These are phyloP conservation scores for Rosa persica DNA, from an alignment of 306 rosid genomes.

Conservation along the genomic window DNA sequence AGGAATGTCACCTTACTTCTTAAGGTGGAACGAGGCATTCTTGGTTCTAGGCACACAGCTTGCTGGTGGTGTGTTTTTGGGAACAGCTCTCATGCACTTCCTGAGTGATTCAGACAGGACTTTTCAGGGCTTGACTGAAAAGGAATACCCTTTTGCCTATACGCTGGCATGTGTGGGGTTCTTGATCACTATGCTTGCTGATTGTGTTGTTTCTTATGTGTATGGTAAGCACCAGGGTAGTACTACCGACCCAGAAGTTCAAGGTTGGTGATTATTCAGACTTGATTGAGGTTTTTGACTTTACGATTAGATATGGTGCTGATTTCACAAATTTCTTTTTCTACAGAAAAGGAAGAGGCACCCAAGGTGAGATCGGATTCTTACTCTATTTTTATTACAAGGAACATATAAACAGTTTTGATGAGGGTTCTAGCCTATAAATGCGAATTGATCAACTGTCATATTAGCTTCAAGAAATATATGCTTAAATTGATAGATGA, in stretches of 20 bases:
- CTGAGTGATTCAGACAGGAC: slow-evolving; percentile 62
- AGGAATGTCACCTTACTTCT: slow-evolving; percentile 58
- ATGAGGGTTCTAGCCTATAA: background rate
- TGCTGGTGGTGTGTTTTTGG: slow-evolving; percentile 73
- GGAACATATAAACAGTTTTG: background rate
- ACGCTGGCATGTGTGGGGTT: slow-evolving; percentile 70
- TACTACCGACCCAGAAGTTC: slow-evolving; percentile 36
- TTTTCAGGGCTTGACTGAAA: slow-evolving; percentile 52
- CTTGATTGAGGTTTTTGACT: background rate
- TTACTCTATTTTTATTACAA: background rate
- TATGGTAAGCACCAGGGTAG: slow-evolving; percentile 33
- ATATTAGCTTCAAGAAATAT: background rate
- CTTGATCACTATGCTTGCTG: slow-evolving; percentile 63
- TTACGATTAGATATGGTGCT: background rate
- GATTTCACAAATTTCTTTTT: background rate
- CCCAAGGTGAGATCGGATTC: slow-evolving; percentile 7
- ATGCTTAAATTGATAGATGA: background rate
- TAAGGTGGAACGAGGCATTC: slow-evolving; percentile 71
- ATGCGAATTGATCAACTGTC: background rate
- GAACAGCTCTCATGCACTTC: slow-evolving; percentile 83
- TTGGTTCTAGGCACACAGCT: slow-evolving; percentile 74
- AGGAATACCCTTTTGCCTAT: slow-evolving; percentile 64
- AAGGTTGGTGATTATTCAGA: slow-evolving; percentile 16
- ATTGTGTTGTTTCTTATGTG: slow-evolving; percentile 47
- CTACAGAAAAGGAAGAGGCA: background rate